Evolutionary conservation across 495 filamentous ascomycete species (phyloP), one percentile per base, ranked within the genome.

Genomic region (Articulospora tetracladia): DNA sequence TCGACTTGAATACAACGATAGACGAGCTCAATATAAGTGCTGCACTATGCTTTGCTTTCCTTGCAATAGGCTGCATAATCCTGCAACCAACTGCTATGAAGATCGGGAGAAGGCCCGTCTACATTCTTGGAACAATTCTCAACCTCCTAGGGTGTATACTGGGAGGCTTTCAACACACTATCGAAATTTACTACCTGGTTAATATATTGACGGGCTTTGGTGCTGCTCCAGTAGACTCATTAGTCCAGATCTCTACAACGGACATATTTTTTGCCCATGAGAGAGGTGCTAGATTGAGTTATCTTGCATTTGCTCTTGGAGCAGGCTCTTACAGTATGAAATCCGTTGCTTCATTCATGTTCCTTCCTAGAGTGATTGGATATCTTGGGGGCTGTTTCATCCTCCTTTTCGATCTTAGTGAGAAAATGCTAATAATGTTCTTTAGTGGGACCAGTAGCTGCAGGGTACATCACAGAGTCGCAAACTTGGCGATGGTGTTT

Each of bases 401-500:
- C n/a, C n/a, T n/a, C n/a, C n/a, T n/a, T n/a, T n/a, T n/a, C n/a
- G n/a, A n/a, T n/a, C n/a, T n/a, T n/a, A n/a, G n/a, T n/a, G n/a
- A n/a, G n/a, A n/a, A n/a, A n/a, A n/a, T n/a, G n/a, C n/a, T n/a
- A n/a, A n/a, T n/a, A n/a, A 68, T n/a, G n/a, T n/a, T n/a, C n/a
- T n/a, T n/a, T n/a, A n/a, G n/a, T 82, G 8, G 76, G 69, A 0
- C 72, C 76, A 0, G 70, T 82, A 0, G 74, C 75, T 15, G 70
- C 74, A 27, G 78, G 79, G 1, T 79, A 75, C 60, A 70, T 76
- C 34, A 70, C 73, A 0, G 66, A 66, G 7, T 65, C 67, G 17
- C 75, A 77, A 49, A 72, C 74, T 1, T 81, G 78, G 78, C 64
- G 74, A 10, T 80, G 74, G 73, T 74, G 75, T 44, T 80, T 75